Evolutionary conservation across 805 yeast genomes (phyloP), one percentile per base, ranked within the genome.

Genomic region (Suhomyces xylopsoci): DNA sequence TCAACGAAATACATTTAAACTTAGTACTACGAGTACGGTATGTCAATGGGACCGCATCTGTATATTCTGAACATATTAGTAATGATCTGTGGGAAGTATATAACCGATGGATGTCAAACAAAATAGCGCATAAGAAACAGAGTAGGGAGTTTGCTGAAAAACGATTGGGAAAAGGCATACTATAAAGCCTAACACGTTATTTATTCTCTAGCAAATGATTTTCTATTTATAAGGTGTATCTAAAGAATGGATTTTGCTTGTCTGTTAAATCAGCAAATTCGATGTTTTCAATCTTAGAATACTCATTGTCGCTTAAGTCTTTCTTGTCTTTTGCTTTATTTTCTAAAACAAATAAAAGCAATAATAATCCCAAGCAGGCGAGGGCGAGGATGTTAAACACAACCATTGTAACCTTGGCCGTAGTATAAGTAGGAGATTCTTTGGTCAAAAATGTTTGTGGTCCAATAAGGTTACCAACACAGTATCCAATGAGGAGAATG

Each of bases 181-280:
- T n/a, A n/a, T n/a, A n/a, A n/a, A n/a, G n/a, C n/a, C n/a, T n/a
- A n/a, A n/a, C n/a, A 22, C 25, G 28, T 26, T 2, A 26, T 26
- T 26, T 26, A 8, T 8, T 26, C 12, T 8, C 8, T 8, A 26
- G 28, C 12, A 15, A 36, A 9, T 36, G 5, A 36, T 7, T n/a
- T 17, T 17, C 20, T 36, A 36, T 15, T 46, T 45, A 58, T 20
- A 55, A 59, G 8, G 68, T 62, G 58, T 81, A 83, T 59, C 87
- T 72, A 61, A 82, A 82, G 50, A 69, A 68, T 6, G 80, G 80
- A 63, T 82, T 83, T 62, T 82, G 80, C 49, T 65, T 69, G 59
- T 81, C 84, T 2, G 85, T 82, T 63, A 79, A 65, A 58, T 82
- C 85, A 25, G 78, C 74, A 58, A 76, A 79, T 58, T 79, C 82